Evolutionary conservation across 2,329 filamentous ascomycete species (phyloP), one percentile per base, ranked within the genome.

Genomic region (Penicillium sp.): DNA sequence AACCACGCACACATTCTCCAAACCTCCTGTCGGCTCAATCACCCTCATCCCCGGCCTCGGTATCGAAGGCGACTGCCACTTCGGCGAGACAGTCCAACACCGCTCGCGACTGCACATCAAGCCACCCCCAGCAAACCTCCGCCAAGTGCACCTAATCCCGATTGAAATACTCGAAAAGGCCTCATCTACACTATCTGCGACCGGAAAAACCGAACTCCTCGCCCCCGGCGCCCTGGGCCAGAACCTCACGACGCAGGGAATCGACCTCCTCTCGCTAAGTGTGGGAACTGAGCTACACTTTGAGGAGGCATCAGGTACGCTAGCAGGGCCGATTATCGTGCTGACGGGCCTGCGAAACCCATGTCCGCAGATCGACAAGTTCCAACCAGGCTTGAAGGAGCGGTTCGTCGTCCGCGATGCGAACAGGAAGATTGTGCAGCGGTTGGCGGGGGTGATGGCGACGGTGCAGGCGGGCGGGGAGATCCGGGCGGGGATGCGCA

Each of bases 401-500:
- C 44, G 45, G 13, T 62, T 66, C 26, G 7, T 64, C 21, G 56
- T 65, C 8, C 45, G 54, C 35, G 60, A 65, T 47, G 54, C 29
- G 21, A 53, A 38, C 0, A 23, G 60, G 7, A 38, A 41, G 23
- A 58, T 66, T 23, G 41, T 59, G 11, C 46, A 49, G 21, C 57
- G 62, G 8, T 30, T 52, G 31, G 64, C 64, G 15, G 66, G 66
- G 7, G 66, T 67, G 30, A 66, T 66, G 64, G 53, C 46, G 13
- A 63, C 58, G 19, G 66, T 67, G 4, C 59, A 60, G 41, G 23
- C 44, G 21, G 66, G 60, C 3, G 66, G 66, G 11, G 58, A 57
- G 6, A 50, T 67, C 5, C 53, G 11, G 23, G 53, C 60, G 7
- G 64, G 62, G 1, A 66, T 66, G 66, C 35, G 49, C 5, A 61